Conservation (phyloP, 202 grass and related monocot species). For the Cymbopogon flexuosus region DNA sequence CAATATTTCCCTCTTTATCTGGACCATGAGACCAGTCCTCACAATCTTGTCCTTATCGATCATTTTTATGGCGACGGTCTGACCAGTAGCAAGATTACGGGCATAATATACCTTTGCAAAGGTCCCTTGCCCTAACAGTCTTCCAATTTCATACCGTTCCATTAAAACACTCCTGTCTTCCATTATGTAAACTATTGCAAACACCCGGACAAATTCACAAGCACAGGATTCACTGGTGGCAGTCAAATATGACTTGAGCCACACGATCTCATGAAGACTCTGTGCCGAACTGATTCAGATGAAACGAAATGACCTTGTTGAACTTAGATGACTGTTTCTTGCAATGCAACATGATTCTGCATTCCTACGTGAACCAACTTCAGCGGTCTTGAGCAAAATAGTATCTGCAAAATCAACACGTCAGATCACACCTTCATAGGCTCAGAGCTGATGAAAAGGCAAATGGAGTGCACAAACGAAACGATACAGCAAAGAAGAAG, state of each 20-base stretch:
- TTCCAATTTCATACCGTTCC: conserved; percentile 65
- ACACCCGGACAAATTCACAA: background rate
- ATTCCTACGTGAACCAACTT: conserved; percentile 23
- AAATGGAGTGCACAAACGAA: background rate
- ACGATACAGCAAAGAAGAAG: background rate
- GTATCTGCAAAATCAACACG: conserved; percentile 14
- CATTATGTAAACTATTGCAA: conserved; percentile 22
- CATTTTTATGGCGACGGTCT: conserved; percentile 68
- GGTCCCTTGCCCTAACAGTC: conserved; percentile 59
- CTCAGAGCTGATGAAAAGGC: background rate
- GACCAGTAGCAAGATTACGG: conserved; percentile 45
- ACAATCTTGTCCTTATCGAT: conserved; percentile 78
- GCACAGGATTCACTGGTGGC: background rate
- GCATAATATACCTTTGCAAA: conserved; percentile 82
- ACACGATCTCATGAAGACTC: background rate
- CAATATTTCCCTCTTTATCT: conserved; percentile 68
- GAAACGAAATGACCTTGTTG: background rate
- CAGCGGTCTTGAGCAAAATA: background rate
- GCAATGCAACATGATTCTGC: conserved; percentile 32
- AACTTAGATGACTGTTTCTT: conserved; percentile 3
- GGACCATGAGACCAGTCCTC: conserved; percentile 53
- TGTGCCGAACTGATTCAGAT: background rate
- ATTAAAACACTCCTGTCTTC: conserved; percentile 58
- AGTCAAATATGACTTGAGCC: conserved; percentile 8
- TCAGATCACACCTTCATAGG: conserved; percentile 10